Evolutionary conservation across 768 basidiomycete species (phyloP), one percentile per base, ranked within the genome.

Genomic region (Neoboletus magnificus): DNA sequence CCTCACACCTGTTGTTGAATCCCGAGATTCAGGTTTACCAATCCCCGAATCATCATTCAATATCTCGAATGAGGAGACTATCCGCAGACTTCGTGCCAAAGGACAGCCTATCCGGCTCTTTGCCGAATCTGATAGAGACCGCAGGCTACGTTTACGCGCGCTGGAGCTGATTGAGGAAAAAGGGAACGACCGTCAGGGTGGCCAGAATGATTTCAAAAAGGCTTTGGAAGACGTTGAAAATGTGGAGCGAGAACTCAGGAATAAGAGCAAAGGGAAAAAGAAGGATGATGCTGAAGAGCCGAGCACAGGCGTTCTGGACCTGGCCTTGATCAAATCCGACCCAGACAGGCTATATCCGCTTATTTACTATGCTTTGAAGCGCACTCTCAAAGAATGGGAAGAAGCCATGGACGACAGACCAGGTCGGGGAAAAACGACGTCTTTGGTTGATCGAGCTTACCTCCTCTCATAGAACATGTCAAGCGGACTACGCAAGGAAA

Each of bases 41-140:
- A 71, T 32, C 70, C 67, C 71, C 0, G 69, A 73, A 29, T 69
- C 74, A 1, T 64, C 71, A 5, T 98, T 95, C 76, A 94, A 94
- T 66, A 88, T 98, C 52, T 91, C 95, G 2, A 92, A 94, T 54
- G 89, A 94, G 57, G 97, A 99, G 65, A 91, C 90, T 13, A 79
- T 94, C 53, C 87, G 92, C 10, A 83, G 97, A 22, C 82, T 99
- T 15, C 86, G 97, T 44, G 77, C 82, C 25, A 96, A 97, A 68
- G 93, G 91, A 23, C 95, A 98, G 68, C 97, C 97, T 5, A 90
- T 98, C 58, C 84, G 93, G 29, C 76, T 99, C 10, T 99, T 99
- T 66, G 97, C 87, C 32, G 97, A 99, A 70, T 85, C 87, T 0
- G 97, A 99, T 76, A 93, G 94, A 75, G 97, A 98, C 27, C 81